Base-by-base conservation (phyloP, 352 stramenopile species). In the Phytophthora chlamydospora region DNA sequence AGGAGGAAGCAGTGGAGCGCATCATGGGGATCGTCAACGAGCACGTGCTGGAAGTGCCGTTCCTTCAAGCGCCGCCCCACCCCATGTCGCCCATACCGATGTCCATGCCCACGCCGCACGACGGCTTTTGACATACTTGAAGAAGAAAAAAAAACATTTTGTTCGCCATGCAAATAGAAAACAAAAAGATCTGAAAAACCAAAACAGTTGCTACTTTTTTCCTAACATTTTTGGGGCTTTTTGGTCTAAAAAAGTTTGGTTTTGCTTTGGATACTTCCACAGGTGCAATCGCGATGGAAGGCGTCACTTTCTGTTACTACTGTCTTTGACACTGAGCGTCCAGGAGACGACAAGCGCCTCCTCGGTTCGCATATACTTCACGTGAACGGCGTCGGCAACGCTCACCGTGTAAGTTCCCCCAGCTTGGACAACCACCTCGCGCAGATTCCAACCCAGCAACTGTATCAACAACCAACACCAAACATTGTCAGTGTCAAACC, bases 401-500 rank as follows among this genome's bases (percentile, higher is more conserved):
- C 60, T 76, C 42, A 88, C 78, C 35, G 67, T 70, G 62, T 80
- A 85, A 47, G 64, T 75, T 52, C 42, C 68, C 35, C 63, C 75
- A 36, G 58, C 74, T 58, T 83, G 78, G 38, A 72, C 67, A 36
- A 88, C 78, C 8, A 80, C 49, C 54, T 87, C 78, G 38, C 70
- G 73, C 29, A 87, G 48, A 67, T 87, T 85, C 78, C 78, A 87
- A 6, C 75, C 75, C 40, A 87, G 70, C 50, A 85, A 49, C 78
- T 87, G 41, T 17, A 56, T 8, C 21, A 21, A n/a, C 62, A 27
- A n/a, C 39, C 46, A 47, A 5, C 32, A 44, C 33, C 33, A 32
- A 13, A 43, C 14, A 21, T 14, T 3, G 33, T 76, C 17, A 71
- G 33, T 19, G n/a, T 16, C 6, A 27, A 32, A 17, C 60, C 17